Percentiles rank a stretch among this genome's conserved stretches.
Conservation (phyloP, 768 basidiomycete genomes). For the Tubosaeta sp. region DNA sequence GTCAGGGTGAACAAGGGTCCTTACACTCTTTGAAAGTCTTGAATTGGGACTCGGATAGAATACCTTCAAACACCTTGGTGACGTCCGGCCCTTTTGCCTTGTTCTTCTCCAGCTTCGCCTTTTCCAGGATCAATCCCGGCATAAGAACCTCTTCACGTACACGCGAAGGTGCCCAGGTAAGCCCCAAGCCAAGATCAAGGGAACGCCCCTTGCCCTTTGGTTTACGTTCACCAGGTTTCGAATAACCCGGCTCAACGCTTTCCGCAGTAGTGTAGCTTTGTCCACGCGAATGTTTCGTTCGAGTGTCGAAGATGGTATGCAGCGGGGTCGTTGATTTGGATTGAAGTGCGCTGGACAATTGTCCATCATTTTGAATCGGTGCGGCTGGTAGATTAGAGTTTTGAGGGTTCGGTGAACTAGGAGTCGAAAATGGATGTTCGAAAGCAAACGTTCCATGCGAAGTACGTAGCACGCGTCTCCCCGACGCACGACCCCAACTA, state of each 20-base stretch:
- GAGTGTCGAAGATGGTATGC: slow-evolving; percentile 31
- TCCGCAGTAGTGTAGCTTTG: slow-evolving; percentile 25
- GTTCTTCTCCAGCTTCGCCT: slow-evolving; percentile 18
- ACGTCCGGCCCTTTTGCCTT: slow-evolving; percentile 29
- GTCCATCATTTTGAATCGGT: slow-evolving; percentile 7
- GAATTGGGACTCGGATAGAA: slow-evolving; percentile 34
- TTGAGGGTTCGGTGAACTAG: slow-evolving; percentile 31
- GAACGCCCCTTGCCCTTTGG: slow-evolving; percentile 59
- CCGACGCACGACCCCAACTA: slow-evolving; percentile 55
- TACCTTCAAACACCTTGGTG: slow-evolving; percentile 35
- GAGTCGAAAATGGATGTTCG: slow-evolving; percentile 60
- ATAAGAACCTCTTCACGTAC: slow-evolving; percentile 65
- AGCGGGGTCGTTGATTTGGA: slow-evolving; percentile 15
- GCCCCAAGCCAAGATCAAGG: slow-evolving; percentile 63
- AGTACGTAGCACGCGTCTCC: slow-evolving; percentile 35
- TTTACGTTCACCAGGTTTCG: slow-evolving; percentile 15
- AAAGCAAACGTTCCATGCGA: slow-evolving; percentile 65
- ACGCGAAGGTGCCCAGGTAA: slow-evolving; percentile 68
- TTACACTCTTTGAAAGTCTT: slow-evolving; percentile 59
- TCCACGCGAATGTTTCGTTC: slow-evolving; percentile 24
- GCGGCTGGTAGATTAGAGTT: slow-evolving; percentile 16
- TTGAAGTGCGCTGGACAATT: slow-evolving; percentile 6
- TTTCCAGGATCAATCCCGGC: slow-evolving; percentile 34
- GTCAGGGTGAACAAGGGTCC: slow-evolving; percentile 23
- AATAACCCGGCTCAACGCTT: slow-evolving; percentile 13